Evolutionary conservation across 306 rosid genomes (phyloP).

Genomic region (Cucumis sativus): Cucumber_9930_V3 NC_026660.2:10691001-10691500

Average conservation of each 20-base stretch:
- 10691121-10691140: not conserved
- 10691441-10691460: not conserved
- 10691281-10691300: constrained; percentile 1
- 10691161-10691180: not conserved
- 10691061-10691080: not conserved
- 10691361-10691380: not conserved
- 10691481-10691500: not conserved
- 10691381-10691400: not conserved
- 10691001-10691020: too few species aligned
- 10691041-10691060: too few species aligned
- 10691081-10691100: not conserved
- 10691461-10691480: not conserved
- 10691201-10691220: not conserved
- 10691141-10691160: not conserved
- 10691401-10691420: too few species aligned
- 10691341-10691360: not conserved
- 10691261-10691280: not conserved
- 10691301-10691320: not conserved
- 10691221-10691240: not conserved
- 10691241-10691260: not conserved
- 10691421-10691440: not conserved
- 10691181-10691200: not conserved
- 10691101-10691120: not conserved
- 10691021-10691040: not conserved
- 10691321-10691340: not conserved